A percentile compares a stretch with the other conserved stretches of the same genome.
phyloP scores from a whole-genome alignment of 768 basidiomycete genomes.

The Lentinula aciculospora region DNA sequence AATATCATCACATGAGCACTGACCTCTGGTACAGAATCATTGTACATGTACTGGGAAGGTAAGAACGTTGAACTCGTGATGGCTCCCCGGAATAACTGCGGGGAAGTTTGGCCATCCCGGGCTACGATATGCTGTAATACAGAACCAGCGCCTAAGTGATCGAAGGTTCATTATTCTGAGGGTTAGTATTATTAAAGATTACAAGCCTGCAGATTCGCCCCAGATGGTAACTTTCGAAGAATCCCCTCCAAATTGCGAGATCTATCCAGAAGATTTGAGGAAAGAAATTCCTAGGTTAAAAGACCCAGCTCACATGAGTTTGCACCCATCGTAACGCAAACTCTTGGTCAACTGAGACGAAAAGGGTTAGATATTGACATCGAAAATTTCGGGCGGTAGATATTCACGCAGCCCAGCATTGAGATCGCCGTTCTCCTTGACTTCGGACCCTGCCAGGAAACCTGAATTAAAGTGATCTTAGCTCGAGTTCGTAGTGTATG shows the following conservation, averaged over 20 bases:
- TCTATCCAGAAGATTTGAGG: slow-evolving; percentile 14
- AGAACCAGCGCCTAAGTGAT: slow-evolving; percentile 22
- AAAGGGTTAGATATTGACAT: neutral
- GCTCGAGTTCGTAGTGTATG: neutral
- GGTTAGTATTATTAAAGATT: neutral
- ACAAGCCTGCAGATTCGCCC: slow-evolving; percentile 26
- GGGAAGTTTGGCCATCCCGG: slow-evolving; percentile 24
- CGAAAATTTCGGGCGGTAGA: neutral
- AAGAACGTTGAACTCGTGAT: slow-evolving; percentile 29
- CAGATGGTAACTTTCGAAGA: slow-evolving; percentile 26
- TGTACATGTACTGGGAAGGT: slow-evolving; percentile 27
- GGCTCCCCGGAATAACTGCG: slow-evolving; percentile 23
- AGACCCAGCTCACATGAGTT: slow-evolving; percentile 20
- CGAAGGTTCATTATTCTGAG: neutral
- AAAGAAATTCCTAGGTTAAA: neutral
- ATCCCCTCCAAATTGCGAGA: slow-evolving; percentile 27
- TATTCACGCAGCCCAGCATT: slow-evolving; percentile 29
- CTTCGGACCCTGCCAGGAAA: slow-evolving; percentile 23
- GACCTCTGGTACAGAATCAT: slow-evolving; percentile 23
- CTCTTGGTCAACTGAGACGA: slow-evolving; percentile 24
- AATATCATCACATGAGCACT: neutral
- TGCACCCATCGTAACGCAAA: slow-evolving; percentile 31
- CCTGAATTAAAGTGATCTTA: slow-evolving; percentile 9
- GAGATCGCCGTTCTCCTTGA: slow-evolving; percentile 23
- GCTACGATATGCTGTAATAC: slow-evolving; percentile 28